phyloP scores from a whole-genome alignment of 805 yeast genomes.

The Starmerella stellata region DNA sequence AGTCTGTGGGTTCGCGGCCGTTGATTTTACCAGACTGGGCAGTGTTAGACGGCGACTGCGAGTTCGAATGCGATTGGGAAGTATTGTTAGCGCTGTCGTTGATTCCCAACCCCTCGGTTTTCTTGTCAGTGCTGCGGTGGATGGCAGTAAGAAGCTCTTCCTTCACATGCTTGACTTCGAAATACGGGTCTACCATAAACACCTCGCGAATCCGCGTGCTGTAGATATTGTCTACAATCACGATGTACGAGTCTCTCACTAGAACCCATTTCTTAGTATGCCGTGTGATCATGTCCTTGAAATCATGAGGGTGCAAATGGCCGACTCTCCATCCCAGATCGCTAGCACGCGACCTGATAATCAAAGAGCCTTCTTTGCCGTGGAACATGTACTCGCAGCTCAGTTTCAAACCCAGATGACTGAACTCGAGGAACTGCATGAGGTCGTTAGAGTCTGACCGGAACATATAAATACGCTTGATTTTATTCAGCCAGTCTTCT shows the following conservation, averaged over 20 bases:
- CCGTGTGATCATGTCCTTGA: conserved; percentile 74
- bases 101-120: neutral
- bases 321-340: conserved; percentile 94
- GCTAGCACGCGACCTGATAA: conserved; percentile 64
- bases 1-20: too few species aligned
- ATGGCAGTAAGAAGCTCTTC: conserved; percentile 8
- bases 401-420: conserved; percentile 68
- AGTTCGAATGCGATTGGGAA: neutral
- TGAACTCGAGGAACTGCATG: conserved; percentile 74
- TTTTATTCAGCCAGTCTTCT: conserved; percentile 47
- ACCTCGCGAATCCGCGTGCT: conserved; percentile 84
- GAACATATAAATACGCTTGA: conserved; percentile 42
- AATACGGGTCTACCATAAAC: conserved; percentile 66
- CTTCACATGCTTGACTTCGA: conserved; percentile 29
- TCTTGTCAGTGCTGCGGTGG: neutral
- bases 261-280: conserved; percentile 87
- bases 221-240: conserved; percentile 69
- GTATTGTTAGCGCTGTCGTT: neutral
- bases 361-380: conserved; percentile 78
- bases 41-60: neutral
- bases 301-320: conserved; percentile 61
- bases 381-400: conserved; percentile 64
- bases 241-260: conserved; percentile 64
- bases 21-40: too few species aligned
- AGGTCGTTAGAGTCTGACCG: conserved; percentile 67